Percentiles rank a stretch among this genome's conserved stretches.
Evolutionary conservation across 1,284 basidiomycete genomes (phyloP).

Genomic region (Ceratobasidium sp.): DNA sequence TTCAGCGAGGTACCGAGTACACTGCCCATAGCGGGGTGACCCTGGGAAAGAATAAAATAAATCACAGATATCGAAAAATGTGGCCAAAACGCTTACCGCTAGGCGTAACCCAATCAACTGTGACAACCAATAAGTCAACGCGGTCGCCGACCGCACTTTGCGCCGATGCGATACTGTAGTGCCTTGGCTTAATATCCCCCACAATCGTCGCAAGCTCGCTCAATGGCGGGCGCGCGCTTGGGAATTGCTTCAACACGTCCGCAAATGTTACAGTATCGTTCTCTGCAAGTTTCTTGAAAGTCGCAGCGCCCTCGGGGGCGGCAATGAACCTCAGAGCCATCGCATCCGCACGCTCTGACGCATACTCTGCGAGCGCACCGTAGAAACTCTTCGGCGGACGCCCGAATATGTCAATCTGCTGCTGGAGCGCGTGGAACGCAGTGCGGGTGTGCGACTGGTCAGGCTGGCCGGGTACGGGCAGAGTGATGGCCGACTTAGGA

Average conservation of each 20-base stretch:
- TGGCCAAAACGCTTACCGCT: constrained; percentile 65
- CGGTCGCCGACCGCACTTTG: constrained; percentile 94
- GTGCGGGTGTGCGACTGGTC: constrained; percentile 79
- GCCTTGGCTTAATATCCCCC: constrained; percentile 95
- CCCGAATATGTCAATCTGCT: constrained; percentile 96
- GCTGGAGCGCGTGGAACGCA: constrained; percentile 94
- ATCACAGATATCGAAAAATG: neutral
- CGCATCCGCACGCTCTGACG: constrained; percentile 77
- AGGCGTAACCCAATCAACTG: constrained; percentile 92
- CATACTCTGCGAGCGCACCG: constrained; percentile 83
- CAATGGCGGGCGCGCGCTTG: constrained; percentile 81
- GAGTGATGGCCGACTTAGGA: constrained; percentile 82
- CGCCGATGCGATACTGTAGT: constrained; percentile 97
- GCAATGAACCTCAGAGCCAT: constrained; percentile 93
- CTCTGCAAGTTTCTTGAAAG: constrained; percentile 95
- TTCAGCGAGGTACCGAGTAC: constrained; percentile 91
- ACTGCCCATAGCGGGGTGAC: constrained; percentile 88
- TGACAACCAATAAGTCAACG: constrained; percentile 94
- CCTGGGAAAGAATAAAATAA: constrained; percentile 59
- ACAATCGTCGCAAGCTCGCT: constrained; percentile 88
- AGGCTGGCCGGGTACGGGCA: constrained; percentile 68
- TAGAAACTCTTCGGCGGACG: constrained; percentile 97
- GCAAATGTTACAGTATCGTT: constrained; percentile 96
- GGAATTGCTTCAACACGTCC: constrained; percentile 85
- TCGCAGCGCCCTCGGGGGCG: constrained; percentile 88